Evolutionary conservation across 1,284 basidiomycete species (phyloP), one percentile per base, ranked within the genome.

Genomic region (Sanghuangporus weigelae): DNA sequence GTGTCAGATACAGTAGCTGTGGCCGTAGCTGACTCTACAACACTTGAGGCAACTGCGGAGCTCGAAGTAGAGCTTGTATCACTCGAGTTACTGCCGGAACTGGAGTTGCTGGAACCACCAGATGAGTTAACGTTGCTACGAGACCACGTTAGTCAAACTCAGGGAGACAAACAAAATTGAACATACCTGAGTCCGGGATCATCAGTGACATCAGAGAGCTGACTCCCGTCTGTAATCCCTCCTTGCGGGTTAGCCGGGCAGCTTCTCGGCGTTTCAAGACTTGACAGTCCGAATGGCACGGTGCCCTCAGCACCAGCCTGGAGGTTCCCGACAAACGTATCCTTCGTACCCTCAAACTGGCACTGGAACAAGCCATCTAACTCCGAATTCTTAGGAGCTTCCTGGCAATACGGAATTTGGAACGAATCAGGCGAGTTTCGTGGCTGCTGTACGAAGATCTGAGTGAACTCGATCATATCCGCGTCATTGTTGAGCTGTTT

Each of bases 381-480:
- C 70, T 84, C 81, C 2, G 73, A 48, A 63, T 84, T 83, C 68
- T 74, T 74, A 2, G 82, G 81, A 2, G 78, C 77, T 23, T 72
- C 69, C 64, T 84, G 80, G 69, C 82, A 84, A 70, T 84, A 84
- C 1, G 77, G 80, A 19, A 80, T 75, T 54, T 76, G 75, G 39
- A 78, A 73, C 21, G 77, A 79, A 65, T 78, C 77, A 51, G 81
- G 81, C 79, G 71, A 69, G 71, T 79, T 80, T 58, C 78, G 75
- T n/a, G 85, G 82, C 71, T 87, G 85, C 70, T 87, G 85, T 7
- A 75, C 79, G 68, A 85, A 73, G 63, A 86, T 76, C 71, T 87
- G 84, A 0, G 85, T 74, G 57, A 84, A 73, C 46, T 70, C 72
- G 74, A 87, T 83, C 84, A 86, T 85, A 59, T 81, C 76, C 1